Evolutionary conservation across 306 rosid species (phyloP).

Genomic region (Dryas alaskensis): DNA sequence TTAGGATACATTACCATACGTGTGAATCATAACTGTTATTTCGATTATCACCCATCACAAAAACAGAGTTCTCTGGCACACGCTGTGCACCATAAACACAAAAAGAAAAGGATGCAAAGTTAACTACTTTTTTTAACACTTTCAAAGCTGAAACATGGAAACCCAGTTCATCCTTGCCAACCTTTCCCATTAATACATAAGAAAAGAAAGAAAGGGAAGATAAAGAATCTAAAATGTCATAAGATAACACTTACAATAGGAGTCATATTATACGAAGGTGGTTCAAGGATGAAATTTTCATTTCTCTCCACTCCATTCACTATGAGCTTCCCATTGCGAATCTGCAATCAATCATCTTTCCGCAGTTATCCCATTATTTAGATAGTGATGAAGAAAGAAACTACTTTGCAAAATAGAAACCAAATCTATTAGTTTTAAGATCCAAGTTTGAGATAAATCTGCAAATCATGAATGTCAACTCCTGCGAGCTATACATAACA

Average conservation of each 20-base stretch:
- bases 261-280: slow-evolving; percentile 78
- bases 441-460: background rate
- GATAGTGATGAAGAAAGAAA: background rate
- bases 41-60: slow-evolving; percentile 99
- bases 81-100: slow-evolving; percentile 43
- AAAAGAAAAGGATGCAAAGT: background rate
- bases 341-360: slow-evolving; percentile 47
- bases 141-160: background rate
- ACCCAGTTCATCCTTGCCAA: slow-evolving; percentile 1
- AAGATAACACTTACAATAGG: slow-evolving; percentile 61
- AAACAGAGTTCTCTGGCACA: slow-evolving; percentile 78
- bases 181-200: background rate
- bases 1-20: slow-evolving; percentile 62
- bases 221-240: background rate
- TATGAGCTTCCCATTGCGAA: slow-evolving; percentile 77
- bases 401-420: background rate
- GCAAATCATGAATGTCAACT: background rate
- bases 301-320: slow-evolving; percentile 92
- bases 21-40: slow-evolving; percentile 98
- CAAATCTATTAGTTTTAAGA: background rate
- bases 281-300: slow-evolving; percentile 73
- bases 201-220: background rate
- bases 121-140: too few species aligned
- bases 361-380: background rate
- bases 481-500: background rate